Base-by-base conservation (phyloP, 2,329 filamentous ascomycete genomes). In the Atkinsonella texensis region DNA sequence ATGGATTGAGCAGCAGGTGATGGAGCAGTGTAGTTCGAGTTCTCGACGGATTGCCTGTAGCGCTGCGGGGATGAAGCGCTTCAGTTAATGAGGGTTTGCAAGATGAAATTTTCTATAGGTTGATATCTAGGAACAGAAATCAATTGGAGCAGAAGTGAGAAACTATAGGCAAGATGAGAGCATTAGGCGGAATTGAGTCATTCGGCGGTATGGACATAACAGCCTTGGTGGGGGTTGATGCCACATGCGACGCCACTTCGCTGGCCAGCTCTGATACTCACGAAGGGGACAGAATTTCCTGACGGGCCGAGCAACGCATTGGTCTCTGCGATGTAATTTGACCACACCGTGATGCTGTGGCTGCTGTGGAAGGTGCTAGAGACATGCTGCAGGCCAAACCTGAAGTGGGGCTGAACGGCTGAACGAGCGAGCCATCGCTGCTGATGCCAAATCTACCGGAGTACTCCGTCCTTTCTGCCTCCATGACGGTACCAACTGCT, bases 151-250 rank as follows among this genome's bases (percentile, higher is more conserved):
- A 15, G 11, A 35, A 13, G 46, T 12, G n/a, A 56, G 59, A 54
- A 63, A 63, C 58, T 63, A 63, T 59, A 58, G 59, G 53, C 58
- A 60, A 57, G 52, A 55, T 57, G 59, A 63, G 62, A 59, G 62
- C 63, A 65, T 60, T 56, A 55, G 52, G 51, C 38, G 48, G 51
- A 56, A 59, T 59, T 68, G 65, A 69, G 59, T 69, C 67, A 69
- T 67, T 62, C 65, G 67, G 67, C 65, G 59, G 58, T 56, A 56
- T 50, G 52, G 55, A 58, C 55, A 57, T 57, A 55, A 55, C 5
- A 40, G 54, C 52, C 55, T 55, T 57, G 54, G 57, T 57, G 59
- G 55, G 55, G 28, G 28, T 28, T 28, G 54, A 23, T 50, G 47
- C 51, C 42, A 38, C 35, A 20, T 53, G 51, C 31, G 23, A 40